phyloP scores from a whole-genome alignment of 768 basidiomycete genomes.

The Infundibulicybe gibba region DNA sequence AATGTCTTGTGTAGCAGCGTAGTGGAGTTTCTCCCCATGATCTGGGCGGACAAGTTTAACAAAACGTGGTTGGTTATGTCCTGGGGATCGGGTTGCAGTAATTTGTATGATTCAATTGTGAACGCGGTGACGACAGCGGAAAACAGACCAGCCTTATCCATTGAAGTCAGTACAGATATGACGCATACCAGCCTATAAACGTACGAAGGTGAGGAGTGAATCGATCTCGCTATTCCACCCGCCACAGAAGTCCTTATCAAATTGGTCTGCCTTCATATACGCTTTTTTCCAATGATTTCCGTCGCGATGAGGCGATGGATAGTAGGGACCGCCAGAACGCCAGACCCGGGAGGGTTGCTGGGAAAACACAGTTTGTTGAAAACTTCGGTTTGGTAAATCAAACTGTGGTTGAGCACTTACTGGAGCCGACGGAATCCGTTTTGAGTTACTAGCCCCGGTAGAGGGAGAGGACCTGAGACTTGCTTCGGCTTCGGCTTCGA shows the following conservation, averaged over 20 bases:
- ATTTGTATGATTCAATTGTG: conserved; percentile 13
- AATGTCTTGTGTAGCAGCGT: not conserved
- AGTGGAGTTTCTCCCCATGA: not conserved
- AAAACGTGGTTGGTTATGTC: conserved; percentile 4
- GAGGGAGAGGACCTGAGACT: no score
- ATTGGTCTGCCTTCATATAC: conserved; percentile 23
- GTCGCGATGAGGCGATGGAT: no score
- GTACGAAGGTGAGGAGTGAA: conserved; percentile 33
- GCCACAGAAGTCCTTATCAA: conserved; percentile 24
- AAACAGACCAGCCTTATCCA: conserved; percentile 16
- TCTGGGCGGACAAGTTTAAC: not conserved
- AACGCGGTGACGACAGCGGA: conserved; percentile 17
- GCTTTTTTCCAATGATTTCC: no score
- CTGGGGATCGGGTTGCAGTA: conserved; percentile 11
- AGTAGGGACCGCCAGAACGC: no score
- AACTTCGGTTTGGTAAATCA: no score
- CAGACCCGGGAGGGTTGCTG: no score
- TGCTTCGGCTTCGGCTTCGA: no score
- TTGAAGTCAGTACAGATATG: no score
- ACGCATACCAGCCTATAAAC: not conserved
- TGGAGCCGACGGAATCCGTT: no score
- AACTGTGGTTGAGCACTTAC: no score
- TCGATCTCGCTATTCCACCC: conserved; percentile 41
- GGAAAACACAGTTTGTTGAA: no score
- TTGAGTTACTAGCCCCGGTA: no score